phyloP scores from a whole-genome alignment of 2,329 filamentous ascomycete genomes.

The Paracorniculantispora psalliotae region DNA sequence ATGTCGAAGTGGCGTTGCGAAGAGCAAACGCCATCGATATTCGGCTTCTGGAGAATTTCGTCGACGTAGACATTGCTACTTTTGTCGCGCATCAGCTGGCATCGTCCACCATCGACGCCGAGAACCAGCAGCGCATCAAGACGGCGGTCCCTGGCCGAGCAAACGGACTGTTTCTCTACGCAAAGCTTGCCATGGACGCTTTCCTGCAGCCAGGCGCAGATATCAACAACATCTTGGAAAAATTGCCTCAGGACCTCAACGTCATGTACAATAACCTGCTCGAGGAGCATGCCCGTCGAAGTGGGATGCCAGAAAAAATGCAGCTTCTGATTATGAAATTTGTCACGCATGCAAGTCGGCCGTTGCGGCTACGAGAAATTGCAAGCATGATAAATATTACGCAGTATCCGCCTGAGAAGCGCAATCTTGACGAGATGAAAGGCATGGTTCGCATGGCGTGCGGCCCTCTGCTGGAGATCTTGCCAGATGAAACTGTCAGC shows the following conservation, averaged over 20 bases:
- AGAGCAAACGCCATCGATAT: conserved; percentile 24
- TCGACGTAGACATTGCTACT: not conserved
- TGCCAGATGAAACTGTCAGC: conserved; percentile 39
- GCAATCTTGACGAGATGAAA: conserved; percentile 28
- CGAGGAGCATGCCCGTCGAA: conserved; percentile 16
- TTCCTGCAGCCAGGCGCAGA: conserved; percentile 24
- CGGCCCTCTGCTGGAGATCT: conserved; percentile 40
- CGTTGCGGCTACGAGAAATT: conserved; percentile 39
- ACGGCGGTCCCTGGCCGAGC: conserved; percentile 30
- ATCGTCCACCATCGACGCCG: not conserved
- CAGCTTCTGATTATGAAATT: conserved; percentile 36
- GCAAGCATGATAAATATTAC: conserved; percentile 21
- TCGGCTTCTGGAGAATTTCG: not conserved
- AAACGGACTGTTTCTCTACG: conserved; percentile 40
- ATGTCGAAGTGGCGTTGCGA: conserved; percentile 27
- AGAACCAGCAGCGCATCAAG: conserved; percentile 23
- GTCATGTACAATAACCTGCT: not conserved
- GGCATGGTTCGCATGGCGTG: conserved; percentile 33
- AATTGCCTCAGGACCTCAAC: conserved; percentile 24
- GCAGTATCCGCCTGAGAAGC: not conserved
- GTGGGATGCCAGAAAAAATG: conserved; percentile 25
- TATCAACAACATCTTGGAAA: conserved; percentile 22
- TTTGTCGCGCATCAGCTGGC: not conserved
- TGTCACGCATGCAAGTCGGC: conserved; percentile 36
- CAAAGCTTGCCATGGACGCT: conserved; percentile 37